Percentiles rank a stretch among this genome's conserved stretches.
Conservation (phyloP, 23 red algal genomes). For the Cyanidioschyzon merolae region DNA sequence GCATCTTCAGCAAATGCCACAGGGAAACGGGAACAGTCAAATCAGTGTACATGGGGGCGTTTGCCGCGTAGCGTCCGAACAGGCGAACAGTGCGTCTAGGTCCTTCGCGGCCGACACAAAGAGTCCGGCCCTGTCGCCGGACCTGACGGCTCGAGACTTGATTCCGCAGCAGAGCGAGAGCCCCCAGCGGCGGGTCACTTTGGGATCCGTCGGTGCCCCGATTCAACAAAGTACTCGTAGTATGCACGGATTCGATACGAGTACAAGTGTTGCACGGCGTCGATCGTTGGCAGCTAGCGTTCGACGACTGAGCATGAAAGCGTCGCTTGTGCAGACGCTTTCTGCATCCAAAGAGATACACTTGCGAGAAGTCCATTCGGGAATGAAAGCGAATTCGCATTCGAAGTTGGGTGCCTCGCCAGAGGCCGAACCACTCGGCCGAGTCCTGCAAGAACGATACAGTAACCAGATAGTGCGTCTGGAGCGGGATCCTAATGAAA, state of each 20-base stretch:
- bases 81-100: background rate
- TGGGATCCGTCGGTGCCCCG: background rate
- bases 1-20: too few relatives aligned
- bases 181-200: background rate
- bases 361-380: too few relatives aligned
- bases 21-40: background rate
- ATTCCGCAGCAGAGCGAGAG: background rate
- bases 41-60: background rate
- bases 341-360: too few relatives aligned
- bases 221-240: background rate
- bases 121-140: background rate
- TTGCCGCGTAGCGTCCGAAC: background rate
- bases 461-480: too few relatives aligned
- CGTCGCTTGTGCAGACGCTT: too few relatives aligned
- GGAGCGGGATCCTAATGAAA: too few relatives aligned
- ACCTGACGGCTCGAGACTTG: too few relatives aligned
- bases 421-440: too few relatives aligned
- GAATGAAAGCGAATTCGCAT: too few relatives aligned
- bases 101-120: background rate
- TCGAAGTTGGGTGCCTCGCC: too few relatives aligned
- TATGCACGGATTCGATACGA: too few relatives aligned
- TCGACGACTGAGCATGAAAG: background rate
- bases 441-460: too few relatives aligned
- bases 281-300: background rate
- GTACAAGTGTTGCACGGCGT: background rate